phyloP scores from a whole-genome alignment of 352 stramenopile species.

The Phytophthora brassicae region DNA sequence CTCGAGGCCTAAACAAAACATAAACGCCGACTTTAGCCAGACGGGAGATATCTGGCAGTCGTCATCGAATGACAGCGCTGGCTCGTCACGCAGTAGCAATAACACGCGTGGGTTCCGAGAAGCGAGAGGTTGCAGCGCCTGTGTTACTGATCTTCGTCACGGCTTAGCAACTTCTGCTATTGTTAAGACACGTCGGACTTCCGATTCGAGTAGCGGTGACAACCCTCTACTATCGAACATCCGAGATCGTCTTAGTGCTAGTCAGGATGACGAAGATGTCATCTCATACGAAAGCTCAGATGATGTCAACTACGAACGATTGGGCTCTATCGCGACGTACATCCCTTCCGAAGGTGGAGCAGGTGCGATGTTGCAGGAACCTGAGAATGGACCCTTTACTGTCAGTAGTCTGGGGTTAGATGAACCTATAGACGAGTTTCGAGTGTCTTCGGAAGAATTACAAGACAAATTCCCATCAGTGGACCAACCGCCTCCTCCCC shows the following conservation, averaged over 20 bases:
- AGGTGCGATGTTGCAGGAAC: slow-evolving; percentile 25
- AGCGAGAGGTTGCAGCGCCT: slow-evolving; percentile 36
- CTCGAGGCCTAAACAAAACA: slow-evolving; percentile 10
- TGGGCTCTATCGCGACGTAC: slow-evolving; percentile 38
- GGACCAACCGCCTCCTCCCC: slow-evolving; percentile 25
- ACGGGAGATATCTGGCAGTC: slow-evolving; percentile 30
- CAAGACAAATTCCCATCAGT: slow-evolving; percentile 39
- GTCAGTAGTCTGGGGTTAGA: slow-evolving; percentile 19
- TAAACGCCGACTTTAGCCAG: slow-evolving; percentile 25
- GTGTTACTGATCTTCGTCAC: slow-evolving; percentile 36
- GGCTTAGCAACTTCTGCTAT: slow-evolving; percentile 25
- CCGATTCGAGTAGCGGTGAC: slow-evolving; percentile 22
- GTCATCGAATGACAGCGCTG: slow-evolving; percentile 8
- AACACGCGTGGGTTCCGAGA: slow-evolving; percentile 17
- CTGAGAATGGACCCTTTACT: slow-evolving; percentile 16
- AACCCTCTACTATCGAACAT: slow-evolving; percentile 23
- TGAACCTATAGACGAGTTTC: slow-evolving; percentile 34
- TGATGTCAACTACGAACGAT: slow-evolving; percentile 32
- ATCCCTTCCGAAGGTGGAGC: slow-evolving; percentile 27
- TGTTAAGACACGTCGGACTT: slow-evolving; percentile 13
- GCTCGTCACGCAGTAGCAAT: slow-evolving; percentile 8
- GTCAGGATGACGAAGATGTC: slow-evolving; percentile 29
- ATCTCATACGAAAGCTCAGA: slow-evolving; percentile 35
- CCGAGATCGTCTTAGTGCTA: slow-evolving; percentile 21
- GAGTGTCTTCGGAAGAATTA: slow-evolving; percentile 30